Base-by-base conservation (phyloP, 805 yeast genomes). In the Candida taoyuanica region DNA sequence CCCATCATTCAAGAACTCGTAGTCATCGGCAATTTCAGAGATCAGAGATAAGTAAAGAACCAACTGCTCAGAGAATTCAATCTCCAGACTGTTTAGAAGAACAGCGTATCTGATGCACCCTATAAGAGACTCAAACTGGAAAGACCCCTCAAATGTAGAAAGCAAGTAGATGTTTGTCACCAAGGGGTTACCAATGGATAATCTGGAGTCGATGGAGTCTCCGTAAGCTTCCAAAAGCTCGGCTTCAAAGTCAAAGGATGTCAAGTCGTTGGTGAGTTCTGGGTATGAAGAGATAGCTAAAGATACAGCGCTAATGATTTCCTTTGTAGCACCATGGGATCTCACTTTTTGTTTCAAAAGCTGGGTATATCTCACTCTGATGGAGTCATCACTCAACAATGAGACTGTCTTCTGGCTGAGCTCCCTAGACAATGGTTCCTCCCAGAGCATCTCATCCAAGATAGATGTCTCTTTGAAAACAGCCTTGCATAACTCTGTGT, bases 171-270 rank as follows among this genome's bases (percentile, higher is more conserved):
- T 57, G 37, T 64, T 70, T 11, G 64, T 59, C 18, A 62, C 70
- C 33, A 77, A 50, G 2, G 76, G 67, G 47, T 74, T 75, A 0
- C 76, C 70, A 18, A 74, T 50, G 0, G 79, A 52, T 16, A 76
- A 42, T 29, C 64, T 55, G 9, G 62, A 53, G 40, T 67, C 69
- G 24, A 65, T 46, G 3, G 27, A 19, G 1, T 56, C 52, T 12
- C 67, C 59, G 53, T 63, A 58, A 5, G 55, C 48, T 0, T 31
- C 37, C 17, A 60, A 39, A 31, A 53, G 24, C 6, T 59, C 52
- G 1, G 53, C 50, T 2, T 51, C 36, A 7, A 56, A 48, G 11
- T 26, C 39, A 5, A 18, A 19, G 5, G 31, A 16, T 4, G 30
- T 14, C 7, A 52, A 16, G 5, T 25, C 30, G 2, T 28, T 2